These are phyloP conservation scores for Neonectria neomacrospora DNA, from an alignment of 2,329 filamentous ascomycete genomes.

Conservation along the genomic window DNA sequence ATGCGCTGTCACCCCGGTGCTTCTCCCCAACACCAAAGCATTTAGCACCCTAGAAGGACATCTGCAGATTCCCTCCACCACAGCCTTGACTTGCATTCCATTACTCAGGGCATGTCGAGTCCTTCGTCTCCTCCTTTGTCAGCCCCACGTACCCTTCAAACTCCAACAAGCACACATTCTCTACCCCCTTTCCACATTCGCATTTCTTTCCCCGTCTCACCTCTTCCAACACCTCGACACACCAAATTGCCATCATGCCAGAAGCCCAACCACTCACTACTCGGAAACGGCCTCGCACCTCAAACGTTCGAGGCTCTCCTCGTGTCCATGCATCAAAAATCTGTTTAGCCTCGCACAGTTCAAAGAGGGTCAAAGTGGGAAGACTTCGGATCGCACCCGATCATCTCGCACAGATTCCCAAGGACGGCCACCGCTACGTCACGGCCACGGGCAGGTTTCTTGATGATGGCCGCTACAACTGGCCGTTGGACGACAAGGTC, in stretches of 20 bases:
- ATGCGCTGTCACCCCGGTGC: conserved; percentile 23
- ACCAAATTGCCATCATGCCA: background rate
- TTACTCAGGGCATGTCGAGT: background rate
- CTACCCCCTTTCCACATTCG: background rate
- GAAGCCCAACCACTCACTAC: conserved; percentile 4
- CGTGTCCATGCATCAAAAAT: conserved; percentile 12
- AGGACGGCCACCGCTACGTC: conserved; percentile 29
- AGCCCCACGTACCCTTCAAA: background rate
- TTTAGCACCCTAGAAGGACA: background rate
- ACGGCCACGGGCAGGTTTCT: conserved; percentile 19
- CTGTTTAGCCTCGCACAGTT: background rate
- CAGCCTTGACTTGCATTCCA: background rate
- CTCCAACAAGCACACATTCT: background rate
- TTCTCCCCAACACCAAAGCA: conserved; percentile 14
- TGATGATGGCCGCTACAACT: conserved; percentile 26
- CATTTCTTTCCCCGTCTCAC: background rate
- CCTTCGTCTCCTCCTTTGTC: conserved; percentile 5
- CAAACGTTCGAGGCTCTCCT: conserved; percentile 22
- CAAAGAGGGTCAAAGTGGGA: conserved; percentile 22
- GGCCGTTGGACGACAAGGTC: conserved; percentile 24
- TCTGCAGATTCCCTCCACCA: background rate
- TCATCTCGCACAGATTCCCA: conserved; percentile 23
- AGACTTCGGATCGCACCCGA: conserved; percentile 26
- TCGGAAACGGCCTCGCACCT: conserved; percentile 18
- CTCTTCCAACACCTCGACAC: background rate